Percentiles rank a stretch among this genome's conserved stretches.
phyloP scores from a whole-genome alignment of 2,329 filamentous ascomycete species.

The Colletotrichum ledebouriae region DNA sequence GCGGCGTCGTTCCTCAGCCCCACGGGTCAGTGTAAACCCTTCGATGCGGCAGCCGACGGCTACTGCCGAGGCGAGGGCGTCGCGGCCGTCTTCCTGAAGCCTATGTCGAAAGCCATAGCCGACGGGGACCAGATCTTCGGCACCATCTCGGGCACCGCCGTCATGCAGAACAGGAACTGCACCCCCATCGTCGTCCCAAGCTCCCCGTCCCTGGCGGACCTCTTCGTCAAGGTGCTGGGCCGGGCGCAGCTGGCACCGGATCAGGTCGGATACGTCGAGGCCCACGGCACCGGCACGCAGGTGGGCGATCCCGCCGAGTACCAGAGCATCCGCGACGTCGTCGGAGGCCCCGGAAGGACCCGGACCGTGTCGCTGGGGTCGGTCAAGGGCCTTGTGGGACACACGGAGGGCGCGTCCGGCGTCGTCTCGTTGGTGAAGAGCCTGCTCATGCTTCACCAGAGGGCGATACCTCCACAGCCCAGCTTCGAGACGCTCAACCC shows the following conservation, averaged over 20 bases:
- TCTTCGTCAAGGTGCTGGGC: slow-evolving; percentile 56
- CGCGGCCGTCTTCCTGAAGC: slow-evolving; percentile 61
- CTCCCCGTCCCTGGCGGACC: slow-evolving; percentile 39
- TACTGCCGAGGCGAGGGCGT: slow-evolving; percentile 66
- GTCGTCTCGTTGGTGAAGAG: too few species aligned
- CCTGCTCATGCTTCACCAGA: too few species aligned
- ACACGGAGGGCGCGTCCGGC: too few species aligned
- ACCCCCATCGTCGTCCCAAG: slow-evolving; percentile 48
- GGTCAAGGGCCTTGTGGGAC: too few species aligned
- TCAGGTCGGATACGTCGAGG: background rate
- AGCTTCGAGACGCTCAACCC: too few species aligned
- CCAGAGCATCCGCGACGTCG: too few species aligned
- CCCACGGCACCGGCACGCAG: background rate
- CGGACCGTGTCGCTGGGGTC: too few species aligned
- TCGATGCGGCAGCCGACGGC: slow-evolving; percentile 55
- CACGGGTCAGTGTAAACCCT: slow-evolving; percentile 52
- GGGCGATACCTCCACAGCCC: too few species aligned
- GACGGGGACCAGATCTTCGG: slow-evolving; percentile 61
- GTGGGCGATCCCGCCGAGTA: too few species aligned
- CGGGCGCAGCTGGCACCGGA: too few species aligned
- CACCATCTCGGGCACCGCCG: slow-evolving; percentile 53
- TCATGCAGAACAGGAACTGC: slow-evolving; percentile 58
- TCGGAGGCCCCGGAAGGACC: too few species aligned
- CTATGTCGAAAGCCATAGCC: slow-evolving; percentile 57
- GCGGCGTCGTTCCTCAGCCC: slow-evolving; percentile 47